phyloP scores from a whole-genome alignment of 495 filamentous ascomycete genomes.

The Tuber borchii region DNA sequence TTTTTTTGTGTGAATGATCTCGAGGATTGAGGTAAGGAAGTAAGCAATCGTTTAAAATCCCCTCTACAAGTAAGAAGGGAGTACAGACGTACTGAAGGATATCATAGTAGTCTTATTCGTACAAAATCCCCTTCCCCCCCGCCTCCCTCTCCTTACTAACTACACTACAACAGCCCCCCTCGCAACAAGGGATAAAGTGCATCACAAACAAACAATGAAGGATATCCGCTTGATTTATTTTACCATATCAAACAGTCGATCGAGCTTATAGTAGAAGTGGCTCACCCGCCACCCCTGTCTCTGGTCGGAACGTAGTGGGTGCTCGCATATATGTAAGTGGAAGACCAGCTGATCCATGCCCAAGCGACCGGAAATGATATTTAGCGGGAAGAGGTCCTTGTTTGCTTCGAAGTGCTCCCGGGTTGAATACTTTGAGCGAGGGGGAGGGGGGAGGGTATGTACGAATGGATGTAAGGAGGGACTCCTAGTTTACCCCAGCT shows the following conservation, averaged over 20 bases:
- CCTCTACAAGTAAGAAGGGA: not conserved
- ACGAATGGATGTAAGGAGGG: not conserved
- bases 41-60: not conserved
- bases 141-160: not conserved
- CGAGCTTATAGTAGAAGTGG: not conserved
- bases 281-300: not conserved
- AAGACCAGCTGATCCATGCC: not conserved
- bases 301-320: not conserved
- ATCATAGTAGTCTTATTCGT: not conserved
- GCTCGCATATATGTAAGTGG: not conserved
- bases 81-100: not conserved
- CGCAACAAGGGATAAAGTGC: not conserved
- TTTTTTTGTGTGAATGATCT: not conserved
- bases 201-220: not conserved
- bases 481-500: not conserved
- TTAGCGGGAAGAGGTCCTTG: not conserved
- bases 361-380: not conserved
- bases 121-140: not conserved
- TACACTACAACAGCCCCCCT: not conserved
- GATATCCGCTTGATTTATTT: not conserved
- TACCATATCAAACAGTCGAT: not conserved
- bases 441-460: not conserved
- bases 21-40: not conserved
- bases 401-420: not conserved
- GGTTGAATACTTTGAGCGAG: not conserved